Evolutionary conservation across 768 basidiomycete species (phyloP), one percentile per base, ranked within the genome.

Genomic region (Calvatia gigantea): DNA sequence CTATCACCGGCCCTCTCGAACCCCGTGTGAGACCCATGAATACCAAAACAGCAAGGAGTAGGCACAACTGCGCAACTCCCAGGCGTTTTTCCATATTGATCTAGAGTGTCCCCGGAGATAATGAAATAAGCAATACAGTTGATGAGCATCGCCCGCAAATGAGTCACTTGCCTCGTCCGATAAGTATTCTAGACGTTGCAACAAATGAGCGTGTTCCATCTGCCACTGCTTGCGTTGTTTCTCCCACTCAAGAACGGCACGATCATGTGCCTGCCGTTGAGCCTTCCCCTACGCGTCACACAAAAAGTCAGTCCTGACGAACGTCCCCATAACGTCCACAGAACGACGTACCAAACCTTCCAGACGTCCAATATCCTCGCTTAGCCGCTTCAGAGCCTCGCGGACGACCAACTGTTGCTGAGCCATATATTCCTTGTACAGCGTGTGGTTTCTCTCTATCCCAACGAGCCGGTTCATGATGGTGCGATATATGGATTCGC

Each of bases 401-500:
- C 91, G 75, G 17, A 97, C 80, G 28, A 84, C 82, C 12, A 78
- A 69, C 0, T 86, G 89, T 64, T 98, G 96, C 65, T 95, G 93
- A 62, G 94, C 94, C 11, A 97, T 85, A 65, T 97, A 98, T 15
- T 84, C 70, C 55, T 85, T 80, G 41, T 91, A 87, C 3, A 98
- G 76, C 0, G 91, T 91, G 45, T 94, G 89, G 62, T 95, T 97
- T 7, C 81, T 80, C 69, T 98, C 95, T 12, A 98, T 79, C 5
- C 84, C 82, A 2, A 83, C 82, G 9, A 99, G 78, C 6, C 94
- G 86, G 62, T 97, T 96, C 85, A 95, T 95, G 61, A 98, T 99
- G 11, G 88, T 91, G 6, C 94, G 87, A 64, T 97, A 98, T 60
- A 99, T 94, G 1, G 93, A 95, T 67, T 99, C 97, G 21, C 91